Conservation (phyloP, 2,329 filamentous ascomycete genomes). For the Cladosporium sp. region DNA sequence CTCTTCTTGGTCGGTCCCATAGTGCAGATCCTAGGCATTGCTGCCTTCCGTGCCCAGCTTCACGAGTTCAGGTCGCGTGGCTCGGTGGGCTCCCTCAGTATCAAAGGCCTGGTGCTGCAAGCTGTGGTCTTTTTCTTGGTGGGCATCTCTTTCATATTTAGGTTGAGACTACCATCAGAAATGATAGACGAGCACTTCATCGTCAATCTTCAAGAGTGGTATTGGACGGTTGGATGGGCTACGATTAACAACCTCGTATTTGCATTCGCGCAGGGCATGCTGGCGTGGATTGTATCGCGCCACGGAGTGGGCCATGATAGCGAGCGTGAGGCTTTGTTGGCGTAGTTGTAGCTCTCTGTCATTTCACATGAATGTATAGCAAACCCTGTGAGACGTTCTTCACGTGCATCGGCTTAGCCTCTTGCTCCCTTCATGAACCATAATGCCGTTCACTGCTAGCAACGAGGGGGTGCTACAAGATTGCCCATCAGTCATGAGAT, state of each 20-base stretch:
- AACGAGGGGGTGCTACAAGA: no score
- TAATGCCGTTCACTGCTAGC: no score
- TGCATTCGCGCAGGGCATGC: no score
- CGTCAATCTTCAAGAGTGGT: constrained; percentile 1
- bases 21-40: background rate
- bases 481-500: no score
- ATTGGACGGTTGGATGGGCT: background rate
- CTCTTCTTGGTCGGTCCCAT: background rate
- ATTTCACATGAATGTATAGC: no score
- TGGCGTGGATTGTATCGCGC: no score
- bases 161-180: background rate
- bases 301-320: no score
- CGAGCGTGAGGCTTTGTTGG: no score
- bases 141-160: background rate
- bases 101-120: background rate
- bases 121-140: background rate
- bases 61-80: background rate
- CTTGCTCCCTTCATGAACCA: no score
- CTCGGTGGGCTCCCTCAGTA: background rate
- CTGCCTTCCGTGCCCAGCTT: background rate
- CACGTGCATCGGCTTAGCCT: no score
- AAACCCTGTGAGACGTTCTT: no score
- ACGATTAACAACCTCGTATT: constrained; percentile 2
- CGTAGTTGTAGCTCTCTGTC: no score
- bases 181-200: background rate